These are phyloP conservation scores for Fusarium buharicum DNA, from an alignment of 2,329 filamentous ascomycete genomes.

Conservation along the genomic window DNA sequence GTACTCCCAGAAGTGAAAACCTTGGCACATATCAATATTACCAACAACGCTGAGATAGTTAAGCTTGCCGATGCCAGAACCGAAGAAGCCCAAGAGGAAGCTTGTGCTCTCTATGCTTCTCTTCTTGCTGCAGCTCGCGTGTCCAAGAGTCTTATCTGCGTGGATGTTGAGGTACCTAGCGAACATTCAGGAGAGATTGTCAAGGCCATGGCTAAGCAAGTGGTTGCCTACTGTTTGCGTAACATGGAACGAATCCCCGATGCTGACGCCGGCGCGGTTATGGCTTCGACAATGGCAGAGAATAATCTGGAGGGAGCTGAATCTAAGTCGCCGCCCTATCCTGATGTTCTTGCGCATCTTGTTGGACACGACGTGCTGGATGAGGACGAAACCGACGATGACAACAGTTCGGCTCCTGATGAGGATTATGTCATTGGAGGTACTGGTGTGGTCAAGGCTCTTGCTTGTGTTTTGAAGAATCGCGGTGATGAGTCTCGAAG, in stretches of 20 bases:
- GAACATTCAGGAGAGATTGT: constrained; percentile 88
- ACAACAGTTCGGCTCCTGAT: constrained; percentile 78
- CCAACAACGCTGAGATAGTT: constrained; percentile 80
- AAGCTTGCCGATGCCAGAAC: constrained; percentile 79
- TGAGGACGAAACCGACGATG: constrained; percentile 65
- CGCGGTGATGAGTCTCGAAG: constrained; percentile 70
- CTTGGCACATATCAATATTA: constrained; percentile 85
- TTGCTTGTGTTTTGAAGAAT: constrained; percentile 90
- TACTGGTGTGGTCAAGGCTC: constrained; percentile 92
- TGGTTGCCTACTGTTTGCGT: constrained; percentile 91
- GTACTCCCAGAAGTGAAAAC: constrained; percentile 84
- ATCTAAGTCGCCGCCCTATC: constrained; percentile 60
- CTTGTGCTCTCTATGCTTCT: constrained; percentile 91
- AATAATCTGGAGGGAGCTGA: constrained; percentile 47
- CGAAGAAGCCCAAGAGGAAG: constrained; percentile 87
- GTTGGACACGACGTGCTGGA: constrained; percentile 73
- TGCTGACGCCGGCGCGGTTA: constrained; percentile 64
- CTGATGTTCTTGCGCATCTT: constrained; percentile 86
- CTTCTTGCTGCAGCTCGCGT: constrained; percentile 88
- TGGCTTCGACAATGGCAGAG: constrained; percentile 57
- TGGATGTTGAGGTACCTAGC: constrained; percentile 90
- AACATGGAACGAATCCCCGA: constrained; percentile 87
- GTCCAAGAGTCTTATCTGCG: constrained; percentile 83
- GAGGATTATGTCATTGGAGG: constrained; percentile 97
- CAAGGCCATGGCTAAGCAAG: constrained; percentile 90